Percentiles rank a stretch among this genome's conserved stretches.
Evolutionary conservation across 2,329 filamentous ascomycete genomes (phyloP).

Genomic region (Colletotrichum horii): DNA sequence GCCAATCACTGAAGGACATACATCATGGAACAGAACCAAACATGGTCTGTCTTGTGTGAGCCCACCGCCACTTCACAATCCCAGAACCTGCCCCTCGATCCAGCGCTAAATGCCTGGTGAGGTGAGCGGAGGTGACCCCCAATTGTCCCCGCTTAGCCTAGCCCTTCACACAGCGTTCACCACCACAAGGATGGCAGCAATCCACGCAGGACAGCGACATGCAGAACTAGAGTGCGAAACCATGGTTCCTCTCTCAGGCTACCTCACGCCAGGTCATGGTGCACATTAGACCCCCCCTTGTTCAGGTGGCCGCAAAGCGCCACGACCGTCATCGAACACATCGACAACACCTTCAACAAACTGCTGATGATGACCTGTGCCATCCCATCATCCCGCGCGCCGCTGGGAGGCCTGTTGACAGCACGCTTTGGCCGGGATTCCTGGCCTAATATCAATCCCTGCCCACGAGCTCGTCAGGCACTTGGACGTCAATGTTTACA

Average conservation of each 20-base stretch:
- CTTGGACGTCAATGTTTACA: not conserved
- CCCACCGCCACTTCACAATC: conserved; percentile 9
- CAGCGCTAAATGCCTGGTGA: conserved; percentile 10
- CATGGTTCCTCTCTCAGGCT: conserved; percentile 1
- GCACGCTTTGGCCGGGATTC: not conserved
- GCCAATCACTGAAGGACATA: not conserved
- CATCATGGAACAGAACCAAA: not conserved
- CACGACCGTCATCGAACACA: not conserved
- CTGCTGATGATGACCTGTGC: not conserved
- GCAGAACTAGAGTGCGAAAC: not conserved
- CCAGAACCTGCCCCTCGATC: not conserved
- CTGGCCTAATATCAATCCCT: conserved; percentile 10
- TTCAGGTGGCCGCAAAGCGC: not conserved
- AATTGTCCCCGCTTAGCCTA: not conserved
- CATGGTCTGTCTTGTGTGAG: not conserved
- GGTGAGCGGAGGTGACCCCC: conserved; percentile 7
- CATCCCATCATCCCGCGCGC: conserved; percentile 1
- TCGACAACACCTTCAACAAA: not conserved
- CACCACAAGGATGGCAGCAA: not conserved
- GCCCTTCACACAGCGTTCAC: not conserved
- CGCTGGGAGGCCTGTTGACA: not conserved
- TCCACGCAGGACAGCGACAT: not conserved
- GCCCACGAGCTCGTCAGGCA: not conserved
- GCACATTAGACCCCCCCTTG: not conserved
- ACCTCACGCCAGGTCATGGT: not conserved